phyloP scores from a whole-genome alignment of 2,329 filamentous ascomycete genomes.

The Ceratocystiopsis brevicomis region DNA sequence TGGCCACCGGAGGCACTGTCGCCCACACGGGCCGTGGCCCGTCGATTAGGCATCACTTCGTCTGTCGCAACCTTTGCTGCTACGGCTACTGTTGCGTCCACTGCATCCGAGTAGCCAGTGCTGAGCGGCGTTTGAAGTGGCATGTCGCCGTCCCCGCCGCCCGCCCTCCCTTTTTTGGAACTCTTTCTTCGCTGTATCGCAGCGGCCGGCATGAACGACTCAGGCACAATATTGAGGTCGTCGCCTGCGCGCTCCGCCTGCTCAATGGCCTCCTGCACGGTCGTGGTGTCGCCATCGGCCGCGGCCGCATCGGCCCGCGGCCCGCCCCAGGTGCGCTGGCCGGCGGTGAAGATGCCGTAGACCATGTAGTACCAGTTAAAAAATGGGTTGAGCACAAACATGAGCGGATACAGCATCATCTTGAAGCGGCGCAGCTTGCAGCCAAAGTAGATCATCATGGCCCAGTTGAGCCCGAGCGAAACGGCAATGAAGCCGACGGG shows the following conservation, averaged over 20 bases:
- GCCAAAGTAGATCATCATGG: slow-evolving; percentile 92
- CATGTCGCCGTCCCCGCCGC: no score
- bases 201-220: slow-evolving; percentile 55
- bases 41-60: no score
- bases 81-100: neutral
- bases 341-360: slow-evolving; percentile 87
- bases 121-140: no score
- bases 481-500: slow-evolving; percentile 88
- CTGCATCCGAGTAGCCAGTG: no score
- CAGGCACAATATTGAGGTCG: slow-evolving; percentile 74
- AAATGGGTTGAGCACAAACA: slow-evolving; percentile 90
- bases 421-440: slow-evolving; percentile 75
- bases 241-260: slow-evolving; percentile 62
- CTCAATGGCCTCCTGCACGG: slow-evolving; percentile 68
- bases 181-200: slow-evolving; percentile 16
- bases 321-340: slow-evolving; percentile 88
- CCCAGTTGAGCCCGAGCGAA: slow-evolving; percentile 81
- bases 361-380: slow-evolving; percentile 99
- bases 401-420: slow-evolving; percentile 83
- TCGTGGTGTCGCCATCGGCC: slow-evolving; percentile 53
- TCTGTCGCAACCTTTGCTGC: neutral
- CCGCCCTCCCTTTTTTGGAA: slow-evolving; percentile 3
- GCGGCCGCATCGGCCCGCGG: slow-evolving; percentile 75
- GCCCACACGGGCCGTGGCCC: no score
- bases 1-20: no score